These are phyloP conservation scores for Leucosporidium creatinivorum DNA, from an alignment of 768 basidiomycete species.

Conservation along the genomic window DNA sequence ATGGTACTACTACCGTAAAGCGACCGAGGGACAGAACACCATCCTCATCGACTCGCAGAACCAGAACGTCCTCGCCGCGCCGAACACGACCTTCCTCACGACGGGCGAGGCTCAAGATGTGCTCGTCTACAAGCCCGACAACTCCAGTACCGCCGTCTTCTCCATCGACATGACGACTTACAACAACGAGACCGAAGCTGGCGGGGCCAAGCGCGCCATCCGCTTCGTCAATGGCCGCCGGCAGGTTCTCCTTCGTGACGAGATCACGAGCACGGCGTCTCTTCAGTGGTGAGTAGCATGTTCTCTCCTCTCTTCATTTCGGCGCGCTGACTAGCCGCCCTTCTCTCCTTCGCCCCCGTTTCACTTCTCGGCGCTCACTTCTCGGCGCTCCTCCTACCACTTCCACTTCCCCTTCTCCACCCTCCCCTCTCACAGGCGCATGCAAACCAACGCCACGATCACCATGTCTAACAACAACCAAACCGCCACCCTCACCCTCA, in stretches of 20 bases:
- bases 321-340: no score
- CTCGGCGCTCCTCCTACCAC: no score
- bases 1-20: conserved; percentile 93
- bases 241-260: conserved; percentile 89
- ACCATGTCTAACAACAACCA: conserved; percentile 50
- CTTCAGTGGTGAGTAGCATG: conserved; percentile 47
- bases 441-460: conserved; percentile 89
- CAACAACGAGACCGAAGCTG: conserved; percentile 41
- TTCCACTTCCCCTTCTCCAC: conserved; percentile 16
- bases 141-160: conserved; percentile 69
- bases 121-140: conserved; percentile 64
- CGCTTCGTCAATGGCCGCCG: conserved; percentile 71
- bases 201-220: conserved; percentile 66
- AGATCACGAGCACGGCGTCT: conserved; percentile 53
- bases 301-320: background rate
- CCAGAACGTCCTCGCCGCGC: conserved; percentile 65
- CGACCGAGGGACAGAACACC: conserved; percentile 95
- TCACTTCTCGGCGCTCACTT: background rate
- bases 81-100: conserved; percentile 57
- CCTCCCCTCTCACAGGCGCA: conserved; percentile 56
- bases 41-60: conserved; percentile 66
- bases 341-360: background rate
- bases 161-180: conserved; percentile 59
- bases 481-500: conserved; percentile 68
- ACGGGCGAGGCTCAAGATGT: conserved; percentile 61